Evolutionary conservation across 129 eudicot genomes (phyloP), one percentile per base, ranked within the genome.

Genomic region (Gnaphalium uliginosum): DNA sequence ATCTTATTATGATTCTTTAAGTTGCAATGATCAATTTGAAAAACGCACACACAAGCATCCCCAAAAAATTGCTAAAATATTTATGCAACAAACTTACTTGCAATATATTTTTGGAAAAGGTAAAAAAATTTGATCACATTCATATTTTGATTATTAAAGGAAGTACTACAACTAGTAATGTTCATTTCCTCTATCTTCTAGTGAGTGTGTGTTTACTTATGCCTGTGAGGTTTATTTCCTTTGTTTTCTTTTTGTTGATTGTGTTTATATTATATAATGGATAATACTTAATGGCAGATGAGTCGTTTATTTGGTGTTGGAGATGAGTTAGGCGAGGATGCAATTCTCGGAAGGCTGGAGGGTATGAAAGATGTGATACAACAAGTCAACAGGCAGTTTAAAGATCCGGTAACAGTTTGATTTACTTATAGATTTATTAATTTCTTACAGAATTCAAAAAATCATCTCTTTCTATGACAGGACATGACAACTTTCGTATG

Each of bases 401-500:
- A 89, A 87, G 96, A 95, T 83, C 99, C 99, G 54, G 99, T 95
- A 91, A 39, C 48, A 29, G 9, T 48, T 37, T 25, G 32, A 57
- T 48, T 58, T 53, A 21, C 53, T 72, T 62, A 22, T 46, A 19
- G 43, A 6, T 30, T 65, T 59, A 14, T 57, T 46, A 9, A 15
- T 59, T 22, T 46, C 6, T 43, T 46, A 27, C 33, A 46, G 4
- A 69, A 22, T 7, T 6, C 6, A 26, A 79, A 72, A 43, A 50
- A 67, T 32, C 60, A 59, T 43, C 24, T 71, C 15, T 25, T 79
- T 64, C 60, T 64, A 15, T 83, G 58, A 75, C 80, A 95, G 97
- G 97, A 95, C 58, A 48, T 95, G 92, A 89, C 99, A 7, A 95
- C 97, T 41, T 95, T 95, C 53, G 85, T 91, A 68, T 95, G 99